These are phyloP conservation scores for Marchantia paleacea DNA, from an alignment of 225 moss, liverwort and hornwort genomes.

Conservation along the genomic window DNA sequence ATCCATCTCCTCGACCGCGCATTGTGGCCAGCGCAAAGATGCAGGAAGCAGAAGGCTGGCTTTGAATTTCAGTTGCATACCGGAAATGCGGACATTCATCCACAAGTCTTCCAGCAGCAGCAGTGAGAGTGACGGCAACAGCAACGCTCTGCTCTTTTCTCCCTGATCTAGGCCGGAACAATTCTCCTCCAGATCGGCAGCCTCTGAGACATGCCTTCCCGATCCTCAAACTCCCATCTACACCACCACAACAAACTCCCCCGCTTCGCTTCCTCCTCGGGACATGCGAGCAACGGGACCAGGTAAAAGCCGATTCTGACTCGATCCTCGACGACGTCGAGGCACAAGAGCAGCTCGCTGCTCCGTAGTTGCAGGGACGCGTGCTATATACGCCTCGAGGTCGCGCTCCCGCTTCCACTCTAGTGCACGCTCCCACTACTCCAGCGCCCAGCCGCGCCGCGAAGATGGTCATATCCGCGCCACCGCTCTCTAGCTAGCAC, in stretches of 20 bases:
- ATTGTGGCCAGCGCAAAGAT: slow-evolving; percentile 11
- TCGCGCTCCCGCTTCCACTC: neutral
- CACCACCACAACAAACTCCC: neutral
- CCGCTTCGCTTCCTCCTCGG: neutral
- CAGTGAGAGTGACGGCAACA: neutral
- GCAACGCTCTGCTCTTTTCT: neutral
- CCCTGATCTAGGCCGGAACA: neutral
- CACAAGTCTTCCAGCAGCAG: neutral
- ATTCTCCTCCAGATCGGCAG: neutral
- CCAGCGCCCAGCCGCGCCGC: neutral
- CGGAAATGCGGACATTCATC: neutral
- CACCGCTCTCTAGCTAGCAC: neutral
- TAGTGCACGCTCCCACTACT: neutral
- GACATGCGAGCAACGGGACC: neutral
- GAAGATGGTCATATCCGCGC: slow-evolving; percentile 13
- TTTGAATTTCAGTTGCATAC: slow-evolving; percentile 7
- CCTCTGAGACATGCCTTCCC: neutral
- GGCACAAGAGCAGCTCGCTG: neutral
- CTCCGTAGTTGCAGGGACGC: neutral
- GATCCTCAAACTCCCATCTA: neutral
- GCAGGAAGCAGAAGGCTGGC: slow-evolving; percentile 1
- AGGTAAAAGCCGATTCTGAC: neutral
- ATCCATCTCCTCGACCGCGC: slow-evolving; percentile 16
- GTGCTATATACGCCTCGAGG: slow-evolving; percentile 1
- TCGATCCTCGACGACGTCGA: neutral